A percentile compares a stretch with the other conserved stretches of the same genome.
Conservation (phyloP, 1,284 basidiomycete species). For the Austroboletus olivaceoglutinosus region DNA sequence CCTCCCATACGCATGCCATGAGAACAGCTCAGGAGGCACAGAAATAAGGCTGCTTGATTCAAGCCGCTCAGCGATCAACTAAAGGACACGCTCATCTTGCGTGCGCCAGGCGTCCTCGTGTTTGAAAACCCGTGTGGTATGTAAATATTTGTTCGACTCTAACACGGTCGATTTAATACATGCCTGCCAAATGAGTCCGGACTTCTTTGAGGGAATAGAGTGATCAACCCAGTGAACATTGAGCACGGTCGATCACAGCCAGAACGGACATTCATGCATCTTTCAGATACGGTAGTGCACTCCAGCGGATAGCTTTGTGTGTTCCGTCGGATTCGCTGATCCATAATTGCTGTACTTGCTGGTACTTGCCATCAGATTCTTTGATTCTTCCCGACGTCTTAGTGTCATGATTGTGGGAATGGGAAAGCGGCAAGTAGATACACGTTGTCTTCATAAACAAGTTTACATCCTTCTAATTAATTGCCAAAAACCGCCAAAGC, state of each 20-base stretch:
- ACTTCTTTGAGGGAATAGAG: neutral
- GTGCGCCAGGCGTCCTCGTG: neutral
- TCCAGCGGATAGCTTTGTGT: no score
- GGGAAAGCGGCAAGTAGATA: neutral
- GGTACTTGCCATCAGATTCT: no score
- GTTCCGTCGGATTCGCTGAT: neutral
- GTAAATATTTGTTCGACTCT: constrained; percentile 9
- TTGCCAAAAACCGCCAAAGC: constrained; percentile 17
- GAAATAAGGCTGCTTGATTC: constrained; percentile 24
- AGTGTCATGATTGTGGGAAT: neutral
- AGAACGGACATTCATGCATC: no score
- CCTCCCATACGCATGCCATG: constrained; percentile 20
- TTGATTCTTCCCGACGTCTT: no score
- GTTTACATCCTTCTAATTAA: neutral
- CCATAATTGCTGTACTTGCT: neutral
- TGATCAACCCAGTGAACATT: neutral
- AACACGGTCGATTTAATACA: constrained; percentile 2
- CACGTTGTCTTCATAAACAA: neutral
- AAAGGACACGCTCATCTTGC: neutral
- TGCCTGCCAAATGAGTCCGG: neutral
- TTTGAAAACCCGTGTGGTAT: neutral
- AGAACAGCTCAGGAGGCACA: constrained; percentile 15
- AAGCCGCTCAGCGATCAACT: constrained; percentile 22
- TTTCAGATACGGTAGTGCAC: no score
- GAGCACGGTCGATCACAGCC: neutral